Percentiles rank a stretch among this genome's conserved stretches.
Evolutionary conservation across 495 filamentous ascomycete species (phyloP).

Genomic region (Tirmania nivea): DNA sequence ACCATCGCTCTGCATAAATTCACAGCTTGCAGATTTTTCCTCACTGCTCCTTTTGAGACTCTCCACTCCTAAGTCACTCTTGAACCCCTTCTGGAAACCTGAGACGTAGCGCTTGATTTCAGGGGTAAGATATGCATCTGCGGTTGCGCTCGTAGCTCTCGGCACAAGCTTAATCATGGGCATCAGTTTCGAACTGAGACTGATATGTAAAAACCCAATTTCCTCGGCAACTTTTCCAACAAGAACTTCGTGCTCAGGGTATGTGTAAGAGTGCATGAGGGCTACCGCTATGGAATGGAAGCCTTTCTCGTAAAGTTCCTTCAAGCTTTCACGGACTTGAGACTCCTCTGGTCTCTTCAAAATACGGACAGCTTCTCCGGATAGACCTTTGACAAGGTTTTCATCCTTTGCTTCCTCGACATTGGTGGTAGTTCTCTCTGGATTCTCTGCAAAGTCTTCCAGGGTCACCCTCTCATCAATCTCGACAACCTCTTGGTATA

Average conservation of each 20-base stretch:
- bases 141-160: constrained; percentile 75
- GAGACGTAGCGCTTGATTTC: constrained; percentile 89
- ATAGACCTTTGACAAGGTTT: constrained; percentile 42
- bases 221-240: constrained; percentile 45
- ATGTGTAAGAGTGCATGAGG: constrained; percentile 65
- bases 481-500: constrained; percentile 57
- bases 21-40: constrained; percentile 39
- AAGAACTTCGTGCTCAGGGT: constrained; percentile 48
- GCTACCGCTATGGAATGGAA: constrained; percentile 55
- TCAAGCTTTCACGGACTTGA: constrained; percentile 30
- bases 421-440: constrained; percentile 35
- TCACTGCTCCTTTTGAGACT: constrained; percentile 40
- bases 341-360: constrained; percentile 35
- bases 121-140: constrained; percentile 89
- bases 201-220: constrained; percentile 56
- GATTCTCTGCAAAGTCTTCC: constrained; percentile 73
- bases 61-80: constrained; percentile 42
- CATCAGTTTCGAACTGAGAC: constrained; percentile 56
- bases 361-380: constrained; percentile 48
- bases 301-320: constrained; percentile 37
- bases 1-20: constrained; percentile 77
- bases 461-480: constrained; percentile 68
- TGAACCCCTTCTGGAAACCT: constrained; percentile 61
- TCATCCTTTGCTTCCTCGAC: constrained; percentile 24
- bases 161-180: constrained; percentile 88